These are phyloP conservation scores for Phytopythium cucurbitacearum DNA, from an alignment of 352 stramenopile species.

Conservation along the genomic window DNA sequence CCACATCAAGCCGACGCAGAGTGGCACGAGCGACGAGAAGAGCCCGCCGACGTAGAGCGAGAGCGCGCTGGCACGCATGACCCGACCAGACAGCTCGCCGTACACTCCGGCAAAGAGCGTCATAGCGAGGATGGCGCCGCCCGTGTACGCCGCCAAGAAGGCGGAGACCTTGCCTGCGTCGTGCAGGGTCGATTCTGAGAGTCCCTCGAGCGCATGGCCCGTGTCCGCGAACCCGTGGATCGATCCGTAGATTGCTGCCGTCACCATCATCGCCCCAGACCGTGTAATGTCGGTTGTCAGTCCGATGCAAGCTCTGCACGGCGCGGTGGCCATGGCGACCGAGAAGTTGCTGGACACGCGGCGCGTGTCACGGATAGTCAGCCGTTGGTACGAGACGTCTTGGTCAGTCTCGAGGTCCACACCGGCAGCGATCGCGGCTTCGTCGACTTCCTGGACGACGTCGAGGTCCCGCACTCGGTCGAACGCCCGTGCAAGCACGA, in stretches of 20 bases:
- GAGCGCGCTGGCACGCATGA: too few relatives aligned
- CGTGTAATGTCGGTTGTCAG: slow-evolving; percentile 29
- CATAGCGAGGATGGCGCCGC: too few relatives aligned
- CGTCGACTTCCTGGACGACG: slow-evolving; percentile 13
- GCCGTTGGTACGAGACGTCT: slow-evolving; percentile 11
- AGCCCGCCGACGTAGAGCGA: too few relatives aligned
- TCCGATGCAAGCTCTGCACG: not conserved
- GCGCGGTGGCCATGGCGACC: not conserved
- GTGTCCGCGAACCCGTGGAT: slow-evolving; percentile 66
- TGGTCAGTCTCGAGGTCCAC: slow-evolving; percentile 56
- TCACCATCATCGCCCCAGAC: slow-evolving; percentile 18
- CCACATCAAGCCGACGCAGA: too few relatives aligned
- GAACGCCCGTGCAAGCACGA: not conserved
- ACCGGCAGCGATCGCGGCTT: slow-evolving; percentile 65
- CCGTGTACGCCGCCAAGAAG: too few relatives aligned
- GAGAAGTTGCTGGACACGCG: slow-evolving; percentile 15
- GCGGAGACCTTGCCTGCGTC: too few relatives aligned
- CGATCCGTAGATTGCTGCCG: slow-evolving; percentile 55
- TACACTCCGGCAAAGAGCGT: too few relatives aligned
- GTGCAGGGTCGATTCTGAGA: slow-evolving; percentile 72
- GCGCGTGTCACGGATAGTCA: too few relatives aligned
- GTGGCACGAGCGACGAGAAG: too few relatives aligned
- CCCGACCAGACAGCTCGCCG: too few relatives aligned
- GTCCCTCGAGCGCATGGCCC: slow-evolving; percentile 49
- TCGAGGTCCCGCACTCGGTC: not conserved